phyloP scores from a whole-genome alignment of 768 basidiomycete species.

The Collybia nuda region DNA sequence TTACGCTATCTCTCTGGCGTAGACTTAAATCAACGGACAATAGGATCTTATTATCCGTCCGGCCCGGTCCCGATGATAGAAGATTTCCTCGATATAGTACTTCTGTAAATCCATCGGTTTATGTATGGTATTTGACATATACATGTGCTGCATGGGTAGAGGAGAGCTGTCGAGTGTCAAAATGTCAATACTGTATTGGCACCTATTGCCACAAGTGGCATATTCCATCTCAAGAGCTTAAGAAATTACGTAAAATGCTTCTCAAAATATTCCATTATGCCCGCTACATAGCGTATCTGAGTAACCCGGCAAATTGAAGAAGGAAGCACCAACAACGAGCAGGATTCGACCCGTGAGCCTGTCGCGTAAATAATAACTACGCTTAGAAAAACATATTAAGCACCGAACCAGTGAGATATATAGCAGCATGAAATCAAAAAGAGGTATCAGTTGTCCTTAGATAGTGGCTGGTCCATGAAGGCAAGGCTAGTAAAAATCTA shows the following conservation, averaged over 20 bases:
- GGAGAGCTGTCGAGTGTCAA: too few species aligned
- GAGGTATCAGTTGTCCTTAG: conserved; percentile 31
- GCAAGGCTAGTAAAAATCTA: conserved; percentile 27
- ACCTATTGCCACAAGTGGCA: too few species aligned
- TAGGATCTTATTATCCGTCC: too few species aligned
- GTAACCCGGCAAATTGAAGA: conserved; percentile 1
- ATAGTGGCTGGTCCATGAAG: conserved; percentile 20
- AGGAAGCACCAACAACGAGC: conserved; percentile 11
- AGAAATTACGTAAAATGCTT: conserved; percentile 6
- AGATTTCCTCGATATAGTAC: too few species aligned
- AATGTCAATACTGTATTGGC: too few species aligned
- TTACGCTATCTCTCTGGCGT: not conserved
- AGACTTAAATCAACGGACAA: too few species aligned
- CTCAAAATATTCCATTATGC: conserved; percentile 17
- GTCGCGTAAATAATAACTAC: conserved; percentile 29
- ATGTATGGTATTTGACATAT: too few species aligned
- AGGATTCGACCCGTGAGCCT: conserved; percentile 30
- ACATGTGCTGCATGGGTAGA: too few species aligned
- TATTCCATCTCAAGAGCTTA: not conserved
- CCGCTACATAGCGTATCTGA: conserved; percentile 3
- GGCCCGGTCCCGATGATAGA: too few species aligned
- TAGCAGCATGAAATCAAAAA: conserved; percentile 36
- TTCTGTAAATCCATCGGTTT: too few species aligned
- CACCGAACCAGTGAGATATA: conserved; percentile 31
- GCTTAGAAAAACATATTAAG: conserved; percentile 38